Evolutionary conservation across 2,329 filamentous ascomycete species (phyloP), one percentile per base, ranked within the genome.

Genomic region (Alternaria novae-zelandiae): DNA sequence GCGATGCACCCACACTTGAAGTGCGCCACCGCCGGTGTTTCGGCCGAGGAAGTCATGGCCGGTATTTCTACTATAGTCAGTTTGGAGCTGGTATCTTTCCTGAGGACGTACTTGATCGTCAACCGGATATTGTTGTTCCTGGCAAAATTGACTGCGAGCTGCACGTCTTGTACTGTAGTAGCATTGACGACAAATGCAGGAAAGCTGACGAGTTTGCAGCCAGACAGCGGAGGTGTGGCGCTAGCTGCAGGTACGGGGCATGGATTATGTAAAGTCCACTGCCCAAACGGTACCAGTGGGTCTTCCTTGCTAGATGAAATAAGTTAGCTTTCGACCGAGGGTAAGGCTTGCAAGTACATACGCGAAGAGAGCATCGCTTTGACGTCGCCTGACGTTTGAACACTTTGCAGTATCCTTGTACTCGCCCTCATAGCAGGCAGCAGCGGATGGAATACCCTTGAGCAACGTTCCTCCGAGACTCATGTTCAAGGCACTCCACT

Each of bases 71-170:
- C 15, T 10, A 23, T 12, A 7, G 25, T 73, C 23, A 72, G 63
- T 23, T 26, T 10, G 9, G 3, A 20, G 4, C 13, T 13, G 15
- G 5, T n/a, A 2, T n/a, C 11, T 17, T 4, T 23, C 12, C 23
- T 4, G 13, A 45, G 10, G 32, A 30, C 66, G 13, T 61, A 74
- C 73, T 75, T 75, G 51, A 78, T 75, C 0, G 70, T 70, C 5
- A 78, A 54, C 9, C 75, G 70, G 23, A 78, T 74, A 44, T 78
- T 74, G 54, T 73, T 66, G 30, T 74, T 73, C 9, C 70, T 57
- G 3, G 74, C 75, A 67, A 78, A 78, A 57, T 76, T 76, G 21
- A 76, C 63, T 20, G 71, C 73, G 9, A 72, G 64, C 54, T 76
- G 73, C 30, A 76, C 43, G 36, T 76, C 70, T 55, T 70, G 71